phyloP scores from a whole-genome alignment of 2,329 filamentous ascomycete genomes.

The Exophiala alcalophila region DNA sequence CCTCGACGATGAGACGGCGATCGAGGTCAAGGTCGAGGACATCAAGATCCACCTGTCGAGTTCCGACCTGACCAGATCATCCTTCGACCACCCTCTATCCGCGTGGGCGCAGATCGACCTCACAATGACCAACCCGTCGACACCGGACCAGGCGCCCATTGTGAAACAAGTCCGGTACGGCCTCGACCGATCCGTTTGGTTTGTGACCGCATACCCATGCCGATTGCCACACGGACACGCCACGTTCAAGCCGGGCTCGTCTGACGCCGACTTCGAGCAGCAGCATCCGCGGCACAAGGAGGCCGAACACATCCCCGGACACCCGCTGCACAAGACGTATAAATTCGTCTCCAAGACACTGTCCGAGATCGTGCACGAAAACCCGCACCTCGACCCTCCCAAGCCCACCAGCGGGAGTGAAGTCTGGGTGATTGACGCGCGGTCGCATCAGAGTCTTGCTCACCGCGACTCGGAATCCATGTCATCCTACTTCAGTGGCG shows the following conservation, averaged over 20 bases:
- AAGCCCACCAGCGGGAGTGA: conserved; percentile 6
- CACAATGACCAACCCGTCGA: conserved; percentile 22
- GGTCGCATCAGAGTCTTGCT: not conserved
- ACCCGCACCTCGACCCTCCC: conserved; percentile 16
- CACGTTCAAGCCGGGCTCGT: conserved; percentile 13
- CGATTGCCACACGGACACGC: conserved; percentile 42
- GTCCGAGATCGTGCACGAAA: conserved; percentile 17
- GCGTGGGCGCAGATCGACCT: conserved; percentile 25
- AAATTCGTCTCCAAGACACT: conserved; percentile 25
- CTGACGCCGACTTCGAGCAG: conserved; percentile 11
- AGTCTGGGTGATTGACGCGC: conserved; percentile 28
- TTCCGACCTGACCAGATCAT: conserved; percentile 13
- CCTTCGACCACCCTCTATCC: conserved; percentile 21
- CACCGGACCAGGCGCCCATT: conserved; percentile 28
- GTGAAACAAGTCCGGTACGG: conserved; percentile 36
- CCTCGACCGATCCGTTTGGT: conserved; percentile 52
- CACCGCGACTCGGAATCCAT: not conserved
- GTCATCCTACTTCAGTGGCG: not conserved
- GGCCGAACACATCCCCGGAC: conserved; percentile 27
- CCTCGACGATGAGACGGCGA: conserved; percentile 14
- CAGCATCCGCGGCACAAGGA: conserved; percentile 21
- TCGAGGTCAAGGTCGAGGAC: conserved; percentile 27
- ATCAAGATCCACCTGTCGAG: conserved; percentile 31
- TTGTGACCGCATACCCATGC: conserved; percentile 55
- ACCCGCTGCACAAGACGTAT: conserved; percentile 28